These are phyloP conservation scores for Fusarium nygamai DNA, from an alignment of 2,329 filamentous ascomycete genomes.

Conservation along the genomic window DNA sequence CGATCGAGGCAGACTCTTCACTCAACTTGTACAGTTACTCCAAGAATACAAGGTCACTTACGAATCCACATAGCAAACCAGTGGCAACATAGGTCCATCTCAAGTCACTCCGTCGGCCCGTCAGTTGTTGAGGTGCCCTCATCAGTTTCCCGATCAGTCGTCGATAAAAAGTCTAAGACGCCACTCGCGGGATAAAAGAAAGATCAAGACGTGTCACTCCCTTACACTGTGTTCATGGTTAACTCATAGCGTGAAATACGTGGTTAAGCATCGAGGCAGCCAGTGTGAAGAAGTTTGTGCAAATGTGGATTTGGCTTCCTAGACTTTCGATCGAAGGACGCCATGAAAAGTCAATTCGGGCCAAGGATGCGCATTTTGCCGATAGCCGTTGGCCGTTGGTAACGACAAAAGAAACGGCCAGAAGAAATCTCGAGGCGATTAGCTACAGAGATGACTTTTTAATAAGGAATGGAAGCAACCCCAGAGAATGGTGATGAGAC, in stretches of 20 bases:
- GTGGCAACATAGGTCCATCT: constrained; percentile 17
- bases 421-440: neutral
- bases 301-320: neutral
- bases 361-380: constrained; percentile 10
- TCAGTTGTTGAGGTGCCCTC: neutral
- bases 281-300: constrained; percentile 18
- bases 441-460: neutral
- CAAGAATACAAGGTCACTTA: neutral
- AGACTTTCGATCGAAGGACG: constrained; percentile 12
- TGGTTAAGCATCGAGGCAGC: neutral
- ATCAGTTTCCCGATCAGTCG: neutral
- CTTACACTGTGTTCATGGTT: neutral
- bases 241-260: neutral
- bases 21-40: constrained; percentile 1
- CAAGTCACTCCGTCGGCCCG: constrained; percentile 13
- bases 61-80: neutral
- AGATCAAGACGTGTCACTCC: neutral
- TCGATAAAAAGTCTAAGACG: constrained; percentile 18
- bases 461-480: constrained; percentile 4
- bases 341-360: constrained; percentile 24
- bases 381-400: constrained; percentile 14
- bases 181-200: constrained; percentile 16
- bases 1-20: constrained; percentile 1
- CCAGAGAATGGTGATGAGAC: neutral
- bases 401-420: neutral